Evolutionary conservation across 2,329 filamentous ascomycete species (phyloP).

Genomic region (Trichoderma harzianum): DNA sequence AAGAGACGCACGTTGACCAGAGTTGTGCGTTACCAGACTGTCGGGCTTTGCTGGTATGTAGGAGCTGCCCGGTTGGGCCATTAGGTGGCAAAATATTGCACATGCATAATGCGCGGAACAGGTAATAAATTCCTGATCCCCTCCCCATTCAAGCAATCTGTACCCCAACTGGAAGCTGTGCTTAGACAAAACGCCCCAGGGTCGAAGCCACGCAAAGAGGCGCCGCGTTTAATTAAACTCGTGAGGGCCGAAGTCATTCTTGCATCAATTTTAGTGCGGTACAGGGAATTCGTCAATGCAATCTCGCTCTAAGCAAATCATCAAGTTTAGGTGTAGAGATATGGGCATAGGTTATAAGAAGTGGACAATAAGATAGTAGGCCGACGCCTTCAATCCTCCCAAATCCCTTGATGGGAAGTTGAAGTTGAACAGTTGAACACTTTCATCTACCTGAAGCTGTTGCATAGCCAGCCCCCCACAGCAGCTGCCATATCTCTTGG

Average conservation of each 20-base stretch:
- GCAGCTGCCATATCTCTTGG: neutral
- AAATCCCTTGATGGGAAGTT: no score
- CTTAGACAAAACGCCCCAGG: neutral
- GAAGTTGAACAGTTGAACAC: neutral
- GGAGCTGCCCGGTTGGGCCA: neutral
- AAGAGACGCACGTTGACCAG: neutral
- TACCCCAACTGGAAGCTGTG: neutral
- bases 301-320: neutral
- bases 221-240: neutral
- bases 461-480: neutral
- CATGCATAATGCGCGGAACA: neutral
- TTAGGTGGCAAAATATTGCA: neutral
- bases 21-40: slow-evolving; percentile 4
- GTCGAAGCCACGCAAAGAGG: neutral
- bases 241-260: no score
- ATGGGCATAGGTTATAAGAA: neutral
- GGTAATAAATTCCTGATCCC: neutral
- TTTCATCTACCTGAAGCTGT: neutral
- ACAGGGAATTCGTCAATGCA: neutral
- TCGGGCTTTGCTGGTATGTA: slow-evolving; percentile 1
- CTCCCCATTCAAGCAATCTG: neutral
- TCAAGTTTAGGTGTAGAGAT: neutral
- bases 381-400: no score
- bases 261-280: neutral
- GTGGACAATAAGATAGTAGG: neutral